Base-by-base conservation (phyloP, 306 rosid species). In the Vigna trinervia region DNA sequence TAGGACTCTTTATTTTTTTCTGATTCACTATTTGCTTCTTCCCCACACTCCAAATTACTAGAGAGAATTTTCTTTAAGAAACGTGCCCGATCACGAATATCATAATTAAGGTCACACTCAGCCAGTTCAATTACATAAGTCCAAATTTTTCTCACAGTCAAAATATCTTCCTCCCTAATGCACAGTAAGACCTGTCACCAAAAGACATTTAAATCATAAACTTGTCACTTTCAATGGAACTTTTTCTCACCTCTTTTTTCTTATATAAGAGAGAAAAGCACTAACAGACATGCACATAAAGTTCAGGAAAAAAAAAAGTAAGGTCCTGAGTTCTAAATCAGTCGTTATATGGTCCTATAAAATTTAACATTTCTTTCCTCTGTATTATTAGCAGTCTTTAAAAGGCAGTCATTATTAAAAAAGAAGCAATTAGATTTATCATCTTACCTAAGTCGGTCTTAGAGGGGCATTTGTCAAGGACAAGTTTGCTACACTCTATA, bases 71-170 rank as follows among this genome's bases (percentile, higher is more conserved):
- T 92, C 71, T 84, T 85, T 52, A 92, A 64, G 70, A 92, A 82
- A 83, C 88, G 84, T 69, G 96, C 89, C 26, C 94, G 96, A 80
- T 96, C 99, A 79, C 98, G 97, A 41, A 92, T 82, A 80, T 96
- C 97, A 69, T 92, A 92, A 73, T 82, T 91, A 78, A 87, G 74
- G 80, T 96, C 98, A 53, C 88, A 82, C 78, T 88, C 88, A 72
- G 98, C 97, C 77, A 96, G 81, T 87, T 92, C 96, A 73, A 91
- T 84, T 81, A 88, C 78, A 84, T 96, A 96, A 80, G 84, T 79
- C 82, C 89, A 78, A 73, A 89, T 79, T 80, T 64, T 81, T 84
- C 82, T 78, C 74, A 84, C 60, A 59, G 85, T 87, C 84, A 66
- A 45, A 51, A 50, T 56, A 74, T 89, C 96, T 76, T 87, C 92